phyloP scores from a whole-genome alignment of 305 asterid genomes.

The Fraxinus dipetala region DNA sequence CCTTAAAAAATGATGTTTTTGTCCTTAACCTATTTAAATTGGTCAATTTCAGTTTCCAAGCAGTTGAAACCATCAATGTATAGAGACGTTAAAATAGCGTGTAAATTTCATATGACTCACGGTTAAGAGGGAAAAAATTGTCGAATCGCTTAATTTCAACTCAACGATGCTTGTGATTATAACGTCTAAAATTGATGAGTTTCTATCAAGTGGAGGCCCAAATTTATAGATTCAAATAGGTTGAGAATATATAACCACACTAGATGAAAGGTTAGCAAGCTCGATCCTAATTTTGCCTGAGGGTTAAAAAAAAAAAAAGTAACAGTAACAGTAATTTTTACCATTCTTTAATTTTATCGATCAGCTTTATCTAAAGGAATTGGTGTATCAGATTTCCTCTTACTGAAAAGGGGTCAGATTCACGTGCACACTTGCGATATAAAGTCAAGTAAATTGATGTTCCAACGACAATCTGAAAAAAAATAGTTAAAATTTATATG shows the following conservation, averaged over 20 bases:
- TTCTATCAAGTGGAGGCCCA: not conserved
- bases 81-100: too few relatives aligned
- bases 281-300: not conserved
- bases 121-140: too few relatives aligned
- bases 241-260: not conserved
- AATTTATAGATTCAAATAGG: not conserved
- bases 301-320: not conserved
- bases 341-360: too few relatives aligned
- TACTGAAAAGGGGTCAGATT: not conserved
- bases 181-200: not conserved
- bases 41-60: too few relatives aligned
- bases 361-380: not conserved
- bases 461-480: not conserved
- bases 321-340: too few relatives aligned
- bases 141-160: too few relatives aligned
- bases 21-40: too few relatives aligned
- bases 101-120: too few relatives aligned
- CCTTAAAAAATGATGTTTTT: not conserved
- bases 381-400: not conserved
- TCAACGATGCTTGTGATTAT: not conserved
- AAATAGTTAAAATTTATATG: too few relatives aligned
- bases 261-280: not conserved
- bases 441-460: not conserved
- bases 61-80: too few relatives aligned
- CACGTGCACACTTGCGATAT: not conserved